A percentile compares a stretch with the other conserved stretches of the same genome.
Evolutionary conservation across 2,329 filamentous ascomycete species (phyloP).

Genomic region (Hymenoscyphus fraxineus): DNA sequence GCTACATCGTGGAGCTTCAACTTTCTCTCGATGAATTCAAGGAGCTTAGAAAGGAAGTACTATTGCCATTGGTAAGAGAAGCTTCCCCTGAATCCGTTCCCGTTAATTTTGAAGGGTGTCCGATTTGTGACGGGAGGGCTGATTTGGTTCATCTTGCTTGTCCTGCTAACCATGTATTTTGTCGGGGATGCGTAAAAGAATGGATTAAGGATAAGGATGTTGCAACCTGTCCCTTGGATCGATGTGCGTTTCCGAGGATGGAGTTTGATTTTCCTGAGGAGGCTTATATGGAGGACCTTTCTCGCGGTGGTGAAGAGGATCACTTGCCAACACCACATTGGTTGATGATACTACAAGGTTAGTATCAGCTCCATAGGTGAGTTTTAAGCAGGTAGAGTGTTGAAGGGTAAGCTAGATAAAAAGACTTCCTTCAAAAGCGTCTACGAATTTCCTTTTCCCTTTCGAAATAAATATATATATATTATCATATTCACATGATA

Average conservation of each 20-base stretch:
- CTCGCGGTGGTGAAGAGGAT: background rate
- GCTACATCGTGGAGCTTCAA: background rate
- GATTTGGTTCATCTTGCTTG: background rate
- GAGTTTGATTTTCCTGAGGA: background rate
- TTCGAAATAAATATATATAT: too few species aligned
- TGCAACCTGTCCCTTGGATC: background rate
- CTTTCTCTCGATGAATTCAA: background rate
- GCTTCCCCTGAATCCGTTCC: background rate
- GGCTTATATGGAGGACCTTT: background rate
- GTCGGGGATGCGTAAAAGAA: background rate
- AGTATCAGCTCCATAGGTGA: background rate
- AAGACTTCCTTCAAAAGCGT: background rate
- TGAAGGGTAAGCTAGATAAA: background rate
- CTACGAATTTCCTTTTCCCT: too few species aligned
- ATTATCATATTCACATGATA: too few species aligned
- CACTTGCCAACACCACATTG: background rate
- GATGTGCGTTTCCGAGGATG: background rate
- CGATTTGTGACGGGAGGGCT: background rate
- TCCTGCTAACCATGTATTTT: background rate
- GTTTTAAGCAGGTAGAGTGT: background rate
- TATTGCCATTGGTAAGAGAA: background rate
- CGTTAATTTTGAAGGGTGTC: background rate
- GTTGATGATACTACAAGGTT: background rate
- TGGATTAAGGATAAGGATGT: background rate
- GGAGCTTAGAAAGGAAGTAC: background rate